phyloP scores from a whole-genome alignment of 176 grass and related monocot genomes.

The Alopecurus myosuroides region DNA sequence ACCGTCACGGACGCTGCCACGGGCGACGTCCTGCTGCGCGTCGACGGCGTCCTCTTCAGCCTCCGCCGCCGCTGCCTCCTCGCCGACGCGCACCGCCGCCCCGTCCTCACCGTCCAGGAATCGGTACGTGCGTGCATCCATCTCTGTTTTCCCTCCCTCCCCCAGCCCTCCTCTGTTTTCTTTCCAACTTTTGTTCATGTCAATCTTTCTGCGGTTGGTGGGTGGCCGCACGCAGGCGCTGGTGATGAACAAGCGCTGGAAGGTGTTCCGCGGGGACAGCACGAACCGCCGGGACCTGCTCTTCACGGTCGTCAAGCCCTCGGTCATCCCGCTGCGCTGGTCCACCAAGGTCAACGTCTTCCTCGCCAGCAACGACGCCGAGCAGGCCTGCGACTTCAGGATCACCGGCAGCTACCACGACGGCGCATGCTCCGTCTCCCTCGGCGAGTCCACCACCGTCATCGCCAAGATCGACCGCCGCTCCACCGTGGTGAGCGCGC shows the following conservation, averaged over 20 bases:
- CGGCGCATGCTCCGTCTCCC: constrained; percentile 41
- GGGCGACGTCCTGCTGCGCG: constrained; percentile 28
- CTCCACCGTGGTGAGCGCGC: constrained; percentile 43
- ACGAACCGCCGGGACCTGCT: constrained; percentile 38
- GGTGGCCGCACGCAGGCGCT: constrained; percentile 28
- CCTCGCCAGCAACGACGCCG: constrained; percentile 50
- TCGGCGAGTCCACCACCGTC: constrained; percentile 44
- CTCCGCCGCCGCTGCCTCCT: constrained; percentile 33
- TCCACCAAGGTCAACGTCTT: constrained; percentile 47
- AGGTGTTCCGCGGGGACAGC: constrained; percentile 54
- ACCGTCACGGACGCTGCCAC: constrained; percentile 20
- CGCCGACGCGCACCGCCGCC: constrained; percentile 27
- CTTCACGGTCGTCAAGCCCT: constrained; percentile 55
- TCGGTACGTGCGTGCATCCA: not conserved
- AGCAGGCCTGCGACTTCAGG: constrained; percentile 52
- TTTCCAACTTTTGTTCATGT: too few relatives aligned
- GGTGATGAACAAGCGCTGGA: constrained; percentile 46
- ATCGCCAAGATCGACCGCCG: constrained; percentile 56
- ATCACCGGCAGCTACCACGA: constrained; percentile 59
- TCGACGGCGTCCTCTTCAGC: constrained; percentile 20
- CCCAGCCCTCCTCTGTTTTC: not conserved
- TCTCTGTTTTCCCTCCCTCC: not conserved
- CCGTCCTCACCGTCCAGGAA: constrained; percentile 27
- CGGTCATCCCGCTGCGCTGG: constrained; percentile 39
- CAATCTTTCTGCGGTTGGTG: not conserved